Evolutionary conservation across 768 basidiomycete species (phyloP).

Genomic region (Amanita muscaria): DNA sequence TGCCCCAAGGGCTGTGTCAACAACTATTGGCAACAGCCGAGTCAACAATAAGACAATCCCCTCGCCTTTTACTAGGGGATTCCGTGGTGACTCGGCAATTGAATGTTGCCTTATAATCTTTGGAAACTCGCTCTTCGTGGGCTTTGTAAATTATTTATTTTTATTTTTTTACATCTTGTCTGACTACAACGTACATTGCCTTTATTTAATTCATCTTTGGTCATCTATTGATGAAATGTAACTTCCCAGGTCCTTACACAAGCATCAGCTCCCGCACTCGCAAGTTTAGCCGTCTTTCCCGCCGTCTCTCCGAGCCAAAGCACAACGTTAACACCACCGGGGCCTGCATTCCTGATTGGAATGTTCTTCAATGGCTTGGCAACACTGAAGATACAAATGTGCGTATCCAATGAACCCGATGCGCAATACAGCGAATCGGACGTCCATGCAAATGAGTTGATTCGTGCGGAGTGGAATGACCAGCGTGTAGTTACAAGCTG

Average conservation of each 20-base stretch:
- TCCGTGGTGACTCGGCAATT: constrained; percentile 14
- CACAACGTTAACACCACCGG: constrained; percentile 78
- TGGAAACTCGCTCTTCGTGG: constrained; percentile 10
- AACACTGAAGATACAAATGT: constrained; percentile 84
- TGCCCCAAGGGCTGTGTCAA: background rate
- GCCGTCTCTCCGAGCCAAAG: constrained; percentile 49
- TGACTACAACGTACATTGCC: background rate
- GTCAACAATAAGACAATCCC: constrained; percentile 15
- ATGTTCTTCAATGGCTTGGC: constrained; percentile 63
- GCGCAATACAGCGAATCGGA: constrained; percentile 67
- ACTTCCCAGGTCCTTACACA: constrained; percentile 70
- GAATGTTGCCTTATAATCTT: constrained; percentile 13
- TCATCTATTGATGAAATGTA: constrained; percentile 33
- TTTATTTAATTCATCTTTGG: background rate
- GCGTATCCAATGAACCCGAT: constrained; percentile 88
- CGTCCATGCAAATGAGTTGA: constrained; percentile 74
- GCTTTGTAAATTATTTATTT: background rate
- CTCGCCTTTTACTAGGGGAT: constrained; percentile 16
- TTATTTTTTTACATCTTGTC: background rate
- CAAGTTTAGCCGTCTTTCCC: constrained; percentile 43
- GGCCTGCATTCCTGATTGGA: constrained; percentile 76
- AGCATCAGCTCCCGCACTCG: constrained; percentile 74
- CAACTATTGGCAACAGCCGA: constrained; percentile 10
- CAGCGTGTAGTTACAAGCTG: constrained; percentile 69
- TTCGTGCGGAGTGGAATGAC: constrained; percentile 79